Evolutionary conservation across 2,329 filamentous ascomycete genomes (phyloP), one percentile per base, ranked within the genome.

Genomic region (Paradendryphiella salina): DNA sequence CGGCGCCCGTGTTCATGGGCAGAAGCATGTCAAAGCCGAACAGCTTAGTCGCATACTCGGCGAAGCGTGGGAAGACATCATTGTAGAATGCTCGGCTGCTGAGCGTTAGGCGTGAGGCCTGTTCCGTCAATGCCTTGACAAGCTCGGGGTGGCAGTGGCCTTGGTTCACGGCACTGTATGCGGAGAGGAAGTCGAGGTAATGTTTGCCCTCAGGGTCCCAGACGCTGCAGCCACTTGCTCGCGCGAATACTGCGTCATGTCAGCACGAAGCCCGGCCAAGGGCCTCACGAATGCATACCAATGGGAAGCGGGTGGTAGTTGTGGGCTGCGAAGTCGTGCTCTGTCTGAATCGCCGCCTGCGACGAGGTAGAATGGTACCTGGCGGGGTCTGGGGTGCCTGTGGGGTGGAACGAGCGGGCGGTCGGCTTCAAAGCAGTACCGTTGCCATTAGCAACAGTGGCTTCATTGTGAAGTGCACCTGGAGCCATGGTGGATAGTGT

Each of bases 301-400:
- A 99, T 86, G 33, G 94, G 94, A 2, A 99, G 84, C 13, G 94
- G 94, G 76, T 97, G 92, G 81, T 99, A 99, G 81, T 99, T 99
- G 84, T 99, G 94, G 40, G 94, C 94, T 41, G 94, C 94, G 74
- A 84, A 93, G 71, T 89, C 80, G 68, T 89, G 81, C 78, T 99
- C 94, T 45, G 85, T 79, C 45, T 85, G 78, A 73, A 96, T 95
- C 65, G 94, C 93, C 64, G 82, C 80, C 50, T 85, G 78, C 35
- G 91, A 92, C 20, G 93, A 91, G 15, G 88, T 73, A 47, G 90
- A 82, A 77, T 96, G 94, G 78, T 84, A 85, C 53, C 71, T 75
- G 29, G 80, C 74, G 28, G 75, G 69, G 46, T 69, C 65, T 31
- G 70, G 68, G 17, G 69, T 70, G 60, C 68, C 71, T 14, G 70